Evolutionary conservation across 2,329 filamentous ascomycete genomes (phyloP), one percentile per base, ranked within the genome.

Genomic region (Graphilbum ipis-grandicollis): DNA sequence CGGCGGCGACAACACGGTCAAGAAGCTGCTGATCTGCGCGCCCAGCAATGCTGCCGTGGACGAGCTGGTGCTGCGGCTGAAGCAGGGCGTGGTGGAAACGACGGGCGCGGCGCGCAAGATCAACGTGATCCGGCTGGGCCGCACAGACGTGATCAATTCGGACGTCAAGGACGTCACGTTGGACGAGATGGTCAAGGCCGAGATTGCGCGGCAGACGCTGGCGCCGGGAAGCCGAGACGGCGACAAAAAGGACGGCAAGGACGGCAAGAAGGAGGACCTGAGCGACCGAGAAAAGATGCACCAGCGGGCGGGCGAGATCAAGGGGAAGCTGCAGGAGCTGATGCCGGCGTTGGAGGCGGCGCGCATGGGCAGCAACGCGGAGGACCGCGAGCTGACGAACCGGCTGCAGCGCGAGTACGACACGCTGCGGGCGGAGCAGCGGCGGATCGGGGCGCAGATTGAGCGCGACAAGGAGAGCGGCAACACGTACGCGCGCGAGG

Each of bases 11-110:
- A 42, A 54, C 1, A 37, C 44, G 25, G 53, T 71, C 2, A 94
- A 93, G 58, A 98, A 96, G 55, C 65, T 98, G 19, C 68, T 98
- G 19, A 83, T 98, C 19, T 98, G 90, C 51, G 90, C 90, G n/a
- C 90, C 90, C 13, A 96, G 86, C 65, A 98, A 98, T 55, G 90
- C 90, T 7, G 90, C 90, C 23, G 90, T 98, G 6, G 90, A 98
- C 53, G 90, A 98, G 55, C 55, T 98, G 43, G 90, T 98, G 15
- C 75, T 94, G 54, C 79, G 90, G 59, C 69, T 98, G 50, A 96
- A 93, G 57, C 64, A 73, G 37, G 90, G 90, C 5, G 69, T 98
- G 36, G 88, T 77, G 50, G 86, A 83, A 1, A 65, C 71, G 40
- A 71, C 68, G 31, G 88, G 90, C 2, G 66, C 74, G 21, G 63